Conservation (phyloP, 768 basidiomycete species). For the Lentinula aciculospora region DNA sequence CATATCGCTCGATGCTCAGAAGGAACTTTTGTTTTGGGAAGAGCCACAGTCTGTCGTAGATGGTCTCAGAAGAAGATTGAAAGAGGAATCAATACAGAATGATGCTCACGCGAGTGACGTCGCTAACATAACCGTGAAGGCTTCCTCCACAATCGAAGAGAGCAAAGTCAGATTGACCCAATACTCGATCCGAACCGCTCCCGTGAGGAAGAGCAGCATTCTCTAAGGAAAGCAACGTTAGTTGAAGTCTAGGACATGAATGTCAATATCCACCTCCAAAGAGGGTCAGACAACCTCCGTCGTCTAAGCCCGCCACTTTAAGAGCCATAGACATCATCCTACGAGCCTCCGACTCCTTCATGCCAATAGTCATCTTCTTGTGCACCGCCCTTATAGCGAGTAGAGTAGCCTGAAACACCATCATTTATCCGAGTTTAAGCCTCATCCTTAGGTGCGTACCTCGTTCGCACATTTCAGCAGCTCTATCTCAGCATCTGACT, state of each 20-base stretch:
- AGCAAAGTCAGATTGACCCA: constrained; percentile 55
- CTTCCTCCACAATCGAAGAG: constrained; percentile 72
- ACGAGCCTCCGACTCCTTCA: constrained; percentile 67
- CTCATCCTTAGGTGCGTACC: constrained; percentile 29
- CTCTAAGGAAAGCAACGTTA: constrained; percentile 34
- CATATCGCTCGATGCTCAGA: constrained; percentile 50
- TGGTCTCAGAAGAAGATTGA: neutral
- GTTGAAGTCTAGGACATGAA: neutral
- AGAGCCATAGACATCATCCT: constrained; percentile 55
- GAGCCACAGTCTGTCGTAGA: constrained; percentile 52
- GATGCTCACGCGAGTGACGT: constrained; percentile 65
- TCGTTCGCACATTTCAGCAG: constrained; percentile 78
- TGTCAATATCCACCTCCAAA: constrained; percentile 79
- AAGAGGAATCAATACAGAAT: neutral
- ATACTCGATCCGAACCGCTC: constrained; percentile 58
- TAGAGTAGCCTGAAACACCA: constrained; percentile 57
- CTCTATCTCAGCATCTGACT: constrained; percentile 63
- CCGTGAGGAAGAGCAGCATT: constrained; percentile 88
- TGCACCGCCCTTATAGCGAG: constrained; percentile 67
- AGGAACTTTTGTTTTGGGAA: constrained; percentile 51
- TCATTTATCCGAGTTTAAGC: neutral
- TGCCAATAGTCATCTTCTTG: constrained; percentile 58
- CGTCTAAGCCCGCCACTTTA: constrained; percentile 48
- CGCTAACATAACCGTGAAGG: constrained; percentile 71
- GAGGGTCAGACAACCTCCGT: constrained; percentile 58